These are phyloP conservation scores for Tetrahymena borealis DNA, from an alignment of 73 alveolate genomes.

Conservation along the genomic window DNA sequence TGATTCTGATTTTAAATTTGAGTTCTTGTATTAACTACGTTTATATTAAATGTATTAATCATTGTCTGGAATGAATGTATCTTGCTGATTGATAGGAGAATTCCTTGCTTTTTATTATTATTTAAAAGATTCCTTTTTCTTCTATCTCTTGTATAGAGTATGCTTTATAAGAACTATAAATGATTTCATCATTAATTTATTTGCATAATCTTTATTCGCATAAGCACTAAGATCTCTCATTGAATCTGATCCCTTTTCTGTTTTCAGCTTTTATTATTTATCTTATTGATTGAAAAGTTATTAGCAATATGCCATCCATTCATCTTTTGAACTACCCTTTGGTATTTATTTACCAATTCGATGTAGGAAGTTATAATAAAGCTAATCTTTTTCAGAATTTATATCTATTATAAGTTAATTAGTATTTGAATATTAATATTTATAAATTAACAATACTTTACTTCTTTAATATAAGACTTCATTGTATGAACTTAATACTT, in stretches of 20 bases:
- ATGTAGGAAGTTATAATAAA: neutral
- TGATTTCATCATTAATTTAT: neutral
- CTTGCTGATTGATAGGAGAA: neutral
- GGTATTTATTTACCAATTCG: neutral
- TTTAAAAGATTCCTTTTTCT: neutral
- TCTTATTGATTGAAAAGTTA: neutral
- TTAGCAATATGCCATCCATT: neutral
- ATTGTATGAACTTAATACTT: neutral
- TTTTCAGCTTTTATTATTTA: neutral
- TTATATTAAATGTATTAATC: neutral
- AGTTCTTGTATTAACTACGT: neutral
- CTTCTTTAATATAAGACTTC: neutral
- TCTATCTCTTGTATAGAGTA: neutral
- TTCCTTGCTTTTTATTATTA: neutral
- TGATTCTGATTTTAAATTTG: neutral
- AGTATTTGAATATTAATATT: neutral
- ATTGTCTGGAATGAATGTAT: neutral
- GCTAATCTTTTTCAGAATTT: neutral
- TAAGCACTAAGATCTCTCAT: neutral
- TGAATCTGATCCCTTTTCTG: neutral
- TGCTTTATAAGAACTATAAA: neutral
- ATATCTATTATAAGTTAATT: neutral
- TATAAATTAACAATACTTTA: neutral
- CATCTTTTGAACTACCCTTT: neutral
- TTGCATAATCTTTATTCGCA: neutral